Base-by-base conservation (phyloP, 2,329 filamentous ascomycete genomes). In the Sporothrix pseudoabietina region DNA sequence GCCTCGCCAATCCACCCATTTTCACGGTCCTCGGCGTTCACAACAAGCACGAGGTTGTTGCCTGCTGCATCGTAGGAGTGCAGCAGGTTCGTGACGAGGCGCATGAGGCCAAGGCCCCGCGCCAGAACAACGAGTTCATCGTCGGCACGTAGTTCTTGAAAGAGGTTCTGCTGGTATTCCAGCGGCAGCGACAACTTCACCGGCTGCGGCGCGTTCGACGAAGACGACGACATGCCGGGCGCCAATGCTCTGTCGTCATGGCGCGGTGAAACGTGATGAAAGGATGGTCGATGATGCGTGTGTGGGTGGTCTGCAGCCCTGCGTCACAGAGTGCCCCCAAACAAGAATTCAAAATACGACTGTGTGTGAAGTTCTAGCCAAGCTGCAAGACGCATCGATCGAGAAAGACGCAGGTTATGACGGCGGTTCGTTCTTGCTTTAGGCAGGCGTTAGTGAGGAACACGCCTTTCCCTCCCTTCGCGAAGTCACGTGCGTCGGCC, bases 1-100 rank as follows among this genome's bases (percentile, higher is more conserved):
- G 94, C 93, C 84, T 98, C 96, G 77, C 96, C 96, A 74, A 99
- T 94, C 94, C 95, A 98, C 72, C 91, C 91, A 88, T 98, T 98
- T 80, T 99, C 96, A 74, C 93, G 90, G 47, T 98, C 94, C 74
- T 96, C 92, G 49, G 96, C 94, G 10, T 94, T 94, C 57, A 98
- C 90, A 26, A 99, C 84, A 61, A 99, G 85, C 68, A 99, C 91
- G 72, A 99, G 85, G 79, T 97, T 98, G 82, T 96, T 97, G 16
- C 96, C 96, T 3, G 94, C 94, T 1, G 94, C 94, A 87, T 99
- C 96, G 83, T 98, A 98, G 26, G 94, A 94, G 82, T 99, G 96
- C 39, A 99, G 89, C 54, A 99, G 88, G 80, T 98, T 99, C n/a
- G 94, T 97, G 79, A 98, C 88, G 73, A 99, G 89, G 77, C 94